Conservation (phyloP, 768 basidiomycete species). For the Suillus weaverae region DNA sequence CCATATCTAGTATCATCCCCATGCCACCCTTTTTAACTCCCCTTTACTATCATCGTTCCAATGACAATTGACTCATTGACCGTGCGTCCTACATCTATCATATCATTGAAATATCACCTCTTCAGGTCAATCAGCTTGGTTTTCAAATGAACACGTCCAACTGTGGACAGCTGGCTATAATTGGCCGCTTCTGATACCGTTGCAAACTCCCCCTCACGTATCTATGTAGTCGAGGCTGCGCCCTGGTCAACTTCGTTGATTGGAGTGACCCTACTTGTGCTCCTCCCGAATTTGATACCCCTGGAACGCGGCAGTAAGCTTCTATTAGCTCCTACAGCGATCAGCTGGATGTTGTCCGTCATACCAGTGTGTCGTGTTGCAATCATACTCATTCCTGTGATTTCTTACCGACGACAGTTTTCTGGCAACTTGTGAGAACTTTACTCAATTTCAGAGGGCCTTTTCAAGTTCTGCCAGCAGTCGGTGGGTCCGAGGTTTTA, state of each 20-base stretch:
- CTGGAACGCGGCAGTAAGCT: not conserved
- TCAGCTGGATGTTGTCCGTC: not conserved
- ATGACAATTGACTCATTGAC: not conserved
- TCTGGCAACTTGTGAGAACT: not conserved
- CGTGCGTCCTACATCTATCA: not conserved
- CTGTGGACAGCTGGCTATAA: conserved; percentile 8
- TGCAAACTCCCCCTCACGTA: not conserved
- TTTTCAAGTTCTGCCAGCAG: conserved; percentile 1
- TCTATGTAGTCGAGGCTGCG: conserved; percentile 1
- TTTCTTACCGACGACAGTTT: not conserved
- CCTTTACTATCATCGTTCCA: not conserved
- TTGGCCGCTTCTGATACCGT: conserved; percentile 8
- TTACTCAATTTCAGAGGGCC: not conserved
- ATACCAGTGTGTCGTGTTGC: not conserved
- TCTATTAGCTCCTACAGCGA: not conserved
- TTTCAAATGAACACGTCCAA: conserved; percentile 1
- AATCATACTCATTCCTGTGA: not conserved
- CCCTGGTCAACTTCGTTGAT: not conserved
- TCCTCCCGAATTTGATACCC: conserved; percentile 7
- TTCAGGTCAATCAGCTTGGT: conserved; percentile 3
- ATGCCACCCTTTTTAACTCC: not conserved
- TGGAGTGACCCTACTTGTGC: conserved; percentile 2
- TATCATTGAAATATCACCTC: conserved; percentile 1
- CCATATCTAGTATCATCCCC: not conserved
- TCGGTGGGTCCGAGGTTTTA: conserved; percentile 3